Conservation (phyloP, 2,329 filamentous ascomycete genomes). For the Ilyonectria sp. region DNA sequence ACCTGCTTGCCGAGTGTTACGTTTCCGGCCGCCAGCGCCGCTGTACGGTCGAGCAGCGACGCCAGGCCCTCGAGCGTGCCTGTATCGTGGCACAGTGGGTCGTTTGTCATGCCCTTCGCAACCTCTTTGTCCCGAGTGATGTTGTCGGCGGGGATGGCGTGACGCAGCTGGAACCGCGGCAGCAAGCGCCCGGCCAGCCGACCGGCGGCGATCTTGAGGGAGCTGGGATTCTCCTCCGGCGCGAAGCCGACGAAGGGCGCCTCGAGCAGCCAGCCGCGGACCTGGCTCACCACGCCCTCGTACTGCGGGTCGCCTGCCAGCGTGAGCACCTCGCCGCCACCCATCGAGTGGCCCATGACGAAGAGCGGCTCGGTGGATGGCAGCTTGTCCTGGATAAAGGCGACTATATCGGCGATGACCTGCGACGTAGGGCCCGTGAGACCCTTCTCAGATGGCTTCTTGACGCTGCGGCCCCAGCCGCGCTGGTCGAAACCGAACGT, state of each 20-base stretch:
- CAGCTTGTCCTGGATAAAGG: constrained; percentile 77
- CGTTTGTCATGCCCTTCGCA: constrained; percentile 72
- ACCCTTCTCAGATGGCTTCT: constrained; percentile 74
- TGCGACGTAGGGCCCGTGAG: constrained; percentile 80
- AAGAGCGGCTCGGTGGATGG: constrained; percentile 76
- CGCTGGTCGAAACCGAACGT: constrained; percentile 87
- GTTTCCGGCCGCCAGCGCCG: constrained; percentile 70
- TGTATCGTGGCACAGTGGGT: constrained; percentile 83
- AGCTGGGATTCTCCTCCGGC: constrained; percentile 73
- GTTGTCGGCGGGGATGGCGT: constrained; percentile 74
- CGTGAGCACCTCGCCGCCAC: constrained; percentile 82
- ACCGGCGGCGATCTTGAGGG: constrained; percentile 75
- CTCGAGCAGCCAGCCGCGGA: constrained; percentile 83
- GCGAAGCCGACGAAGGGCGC: constrained; percentile 85
- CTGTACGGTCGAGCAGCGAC: constrained; percentile 82
- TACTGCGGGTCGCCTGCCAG: constrained; percentile 67
- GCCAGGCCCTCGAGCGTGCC: constrained; percentile 88
- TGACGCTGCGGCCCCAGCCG: constrained; percentile 87
- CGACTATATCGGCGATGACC: constrained; percentile 84
- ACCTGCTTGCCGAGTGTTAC: constrained; percentile 68
- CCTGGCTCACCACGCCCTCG: constrained; percentile 68
- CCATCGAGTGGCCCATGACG: constrained; percentile 93
- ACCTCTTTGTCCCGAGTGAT: constrained; percentile 79
- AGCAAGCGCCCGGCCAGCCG: constrained; percentile 77
- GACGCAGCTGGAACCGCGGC: constrained; percentile 76